phyloP scores from a whole-genome alignment of 1,284 basidiomycete species.

The Amylostereum areolatum region DNA sequence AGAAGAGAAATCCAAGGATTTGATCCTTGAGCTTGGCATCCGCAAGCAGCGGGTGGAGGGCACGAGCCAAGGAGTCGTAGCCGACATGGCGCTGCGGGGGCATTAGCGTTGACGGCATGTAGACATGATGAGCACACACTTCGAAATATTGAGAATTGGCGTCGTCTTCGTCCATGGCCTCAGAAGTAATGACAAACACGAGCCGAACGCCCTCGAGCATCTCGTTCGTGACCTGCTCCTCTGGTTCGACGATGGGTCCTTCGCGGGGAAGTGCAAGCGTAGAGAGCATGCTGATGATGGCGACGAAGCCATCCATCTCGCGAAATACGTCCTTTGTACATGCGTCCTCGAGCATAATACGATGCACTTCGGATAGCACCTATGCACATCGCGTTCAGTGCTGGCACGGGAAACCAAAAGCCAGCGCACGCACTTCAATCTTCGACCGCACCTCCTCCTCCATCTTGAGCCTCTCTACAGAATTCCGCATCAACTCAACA shows the following conservation, averaged over 20 bases:
- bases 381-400: constrained; percentile 19
- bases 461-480: constrained; percentile 59
- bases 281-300: constrained; percentile 64
- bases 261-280: constrained; percentile 37
- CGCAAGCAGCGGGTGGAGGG: constrained; percentile 43
- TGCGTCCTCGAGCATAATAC: constrained; percentile 52
- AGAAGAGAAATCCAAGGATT: constrained; percentile 56
- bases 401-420: background rate
- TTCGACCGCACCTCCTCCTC: constrained; percentile 38
- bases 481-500: constrained; percentile 62
- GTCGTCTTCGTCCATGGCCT: constrained; percentile 51
- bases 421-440: constrained; percentile 40
- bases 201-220: constrained; percentile 49
- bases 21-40: constrained; percentile 43
- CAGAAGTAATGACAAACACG: constrained; percentile 56
- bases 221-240: constrained; percentile 37
- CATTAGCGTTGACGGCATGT: background rate
- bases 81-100: constrained; percentile 53
- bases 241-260: constrained; percentile 29
- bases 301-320: constrained; percentile 73
- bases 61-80: constrained; percentile 53
- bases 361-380: constrained; percentile 56
- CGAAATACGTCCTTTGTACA: constrained; percentile 70
- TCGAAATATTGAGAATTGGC: constrained; percentile 62
- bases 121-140: constrained; percentile 36